Evolutionary conservation across 2,329 filamentous ascomycete species (phyloP).

Genomic region (Aspergillus thermomutatus): DNA sequence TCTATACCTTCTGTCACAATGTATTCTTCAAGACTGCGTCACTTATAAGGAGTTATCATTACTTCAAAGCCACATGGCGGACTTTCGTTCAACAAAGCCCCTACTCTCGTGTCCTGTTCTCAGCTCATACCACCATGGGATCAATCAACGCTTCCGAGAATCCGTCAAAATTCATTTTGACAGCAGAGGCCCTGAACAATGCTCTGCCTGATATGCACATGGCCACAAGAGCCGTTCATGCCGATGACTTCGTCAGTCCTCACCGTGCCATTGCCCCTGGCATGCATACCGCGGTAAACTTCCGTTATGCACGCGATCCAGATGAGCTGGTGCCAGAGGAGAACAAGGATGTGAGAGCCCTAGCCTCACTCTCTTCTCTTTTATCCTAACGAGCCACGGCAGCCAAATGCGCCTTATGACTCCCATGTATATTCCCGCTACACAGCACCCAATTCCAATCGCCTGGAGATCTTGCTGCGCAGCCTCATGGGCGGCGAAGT

Average conservation of each 20-base stretch:
- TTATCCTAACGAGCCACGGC: conserved; percentile 14
- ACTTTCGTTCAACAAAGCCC: neutral
- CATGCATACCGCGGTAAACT: conserved; percentile 87
- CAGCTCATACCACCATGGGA: neutral
- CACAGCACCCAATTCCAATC: conserved; percentile 74
- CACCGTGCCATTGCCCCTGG: conserved; percentile 80
- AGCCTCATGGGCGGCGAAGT: conserved; percentile 62
- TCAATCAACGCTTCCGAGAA: neutral
- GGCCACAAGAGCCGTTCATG: conserved; percentile 68
- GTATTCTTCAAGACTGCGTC: too few species aligned
- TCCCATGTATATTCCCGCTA: conserved; percentile 78
- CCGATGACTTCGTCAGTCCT: conserved; percentile 70
- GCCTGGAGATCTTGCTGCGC: conserved; percentile 80
- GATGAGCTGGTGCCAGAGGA: conserved; percentile 52
- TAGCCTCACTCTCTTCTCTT: conserved; percentile 39
- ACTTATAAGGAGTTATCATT: neutral
- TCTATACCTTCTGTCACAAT: too few species aligned
- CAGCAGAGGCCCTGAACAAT: neutral
- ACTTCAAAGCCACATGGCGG: neutral
- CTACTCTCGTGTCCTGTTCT: too few species aligned
- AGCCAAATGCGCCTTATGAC: conserved; percentile 22
- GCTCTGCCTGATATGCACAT: conserved; percentile 10
- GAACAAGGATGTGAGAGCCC: conserved; percentile 38
- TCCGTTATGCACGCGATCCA: conserved; percentile 72
- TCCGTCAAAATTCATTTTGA: neutral